These are phyloP conservation scores for Boletellus deceptivus DNA, from an alignment of 1,284 basidiomycete species.

Conservation along the genomic window DNA sequence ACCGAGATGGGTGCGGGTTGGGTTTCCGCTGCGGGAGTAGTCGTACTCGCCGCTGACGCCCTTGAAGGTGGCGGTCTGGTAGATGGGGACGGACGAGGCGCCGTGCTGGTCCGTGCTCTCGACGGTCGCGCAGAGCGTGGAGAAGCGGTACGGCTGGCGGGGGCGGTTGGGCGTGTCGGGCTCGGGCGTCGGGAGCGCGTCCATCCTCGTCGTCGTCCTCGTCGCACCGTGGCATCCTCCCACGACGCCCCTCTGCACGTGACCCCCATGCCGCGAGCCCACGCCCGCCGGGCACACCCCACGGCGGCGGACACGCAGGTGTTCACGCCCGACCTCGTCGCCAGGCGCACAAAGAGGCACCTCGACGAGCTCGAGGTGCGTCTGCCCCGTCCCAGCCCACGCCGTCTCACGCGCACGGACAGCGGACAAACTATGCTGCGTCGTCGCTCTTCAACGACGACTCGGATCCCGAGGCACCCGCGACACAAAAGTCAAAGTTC, in stretches of 20 bases:
- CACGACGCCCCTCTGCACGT: slow-evolving; percentile 13
- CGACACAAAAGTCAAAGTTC: slow-evolving; percentile 46
- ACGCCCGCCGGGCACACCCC: too few relatives aligned
- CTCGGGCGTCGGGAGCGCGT: slow-evolving; percentile 67
- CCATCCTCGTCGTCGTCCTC: slow-evolving; percentile 22
- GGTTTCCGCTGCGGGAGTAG: slow-evolving; percentile 95
- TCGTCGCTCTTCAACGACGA: slow-evolving; percentile 43
- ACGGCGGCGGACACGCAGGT: slow-evolving; percentile 36
- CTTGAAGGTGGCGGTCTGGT: slow-evolving; percentile 98
- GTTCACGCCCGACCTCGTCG: slow-evolving; percentile 62
- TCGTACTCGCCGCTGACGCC: slow-evolving; percentile 90
- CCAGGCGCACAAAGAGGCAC: slow-evolving; percentile 71
- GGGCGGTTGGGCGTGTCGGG: slow-evolving; percentile 67
- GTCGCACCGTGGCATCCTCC: neutral
- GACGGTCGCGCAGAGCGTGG: slow-evolving; percentile 89
- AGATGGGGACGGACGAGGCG: slow-evolving; percentile 93
- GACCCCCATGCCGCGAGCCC: slow-evolving; percentile 20
- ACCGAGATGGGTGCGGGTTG: slow-evolving; percentile 93
- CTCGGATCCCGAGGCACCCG: slow-evolving; percentile 34
- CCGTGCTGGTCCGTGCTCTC: slow-evolving; percentile 98
- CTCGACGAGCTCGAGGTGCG: slow-evolving; percentile 78
- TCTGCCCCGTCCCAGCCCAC: neutral
- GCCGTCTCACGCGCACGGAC: slow-evolving; percentile 5
- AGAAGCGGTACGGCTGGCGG: slow-evolving; percentile 75
- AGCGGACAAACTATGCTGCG: slow-evolving; percentile 78